Evolutionary conservation across 768 basidiomycete genomes (phyloP), one percentile per base, ranked within the genome.

Genomic region (Pulveroboletus sp.): DNA sequence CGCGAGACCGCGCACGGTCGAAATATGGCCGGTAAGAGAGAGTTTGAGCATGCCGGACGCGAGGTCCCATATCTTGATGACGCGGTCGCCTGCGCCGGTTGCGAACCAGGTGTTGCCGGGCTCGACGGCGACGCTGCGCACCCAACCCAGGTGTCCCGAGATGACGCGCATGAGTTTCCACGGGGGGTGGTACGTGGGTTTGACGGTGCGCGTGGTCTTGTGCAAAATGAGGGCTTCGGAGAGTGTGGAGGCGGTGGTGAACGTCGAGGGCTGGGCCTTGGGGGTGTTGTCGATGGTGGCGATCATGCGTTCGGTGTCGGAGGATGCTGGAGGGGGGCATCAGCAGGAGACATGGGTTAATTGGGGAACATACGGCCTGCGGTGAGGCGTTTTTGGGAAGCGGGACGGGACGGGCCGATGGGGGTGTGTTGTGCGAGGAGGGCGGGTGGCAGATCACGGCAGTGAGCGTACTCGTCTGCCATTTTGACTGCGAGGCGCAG

Each of bases 31-130:
- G 13, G 97, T 99, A 56, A 99, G 71, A 19, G 90, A 93, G n/a
- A 99, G 72, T 67, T 93, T 97, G 61, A 98, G 75, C 69, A 97
- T 94, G n/a, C 97, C 97, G 3, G 86, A 89, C 9, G 97, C 97
- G 58, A 99, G 65, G 66, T 99, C 94, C 97, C 97, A 98, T 10
- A 99, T 93, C 74, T 99, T 98, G 65, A 99, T 89, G 29, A 99
- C 94, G 20, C 97, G 82, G 69, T 98, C 97, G 4, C 97, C 97
- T 0, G 97, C 97, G 50, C 97, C 97, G 0, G 94, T 94, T 2
- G 90, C 97, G 56, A 99, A 98, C 97, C 97, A 99, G 64, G 94
- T 72, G 73, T 99, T 99, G 10, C 94, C 97, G 10, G 95, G 95
- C 69, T 98, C 97, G 32, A 99, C 93, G 3, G 97, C 93, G 14